These are phyloP conservation scores for Salvia splendens DNA, from an alignment of 257 asterid species.

Conservation along the genomic window DNA sequence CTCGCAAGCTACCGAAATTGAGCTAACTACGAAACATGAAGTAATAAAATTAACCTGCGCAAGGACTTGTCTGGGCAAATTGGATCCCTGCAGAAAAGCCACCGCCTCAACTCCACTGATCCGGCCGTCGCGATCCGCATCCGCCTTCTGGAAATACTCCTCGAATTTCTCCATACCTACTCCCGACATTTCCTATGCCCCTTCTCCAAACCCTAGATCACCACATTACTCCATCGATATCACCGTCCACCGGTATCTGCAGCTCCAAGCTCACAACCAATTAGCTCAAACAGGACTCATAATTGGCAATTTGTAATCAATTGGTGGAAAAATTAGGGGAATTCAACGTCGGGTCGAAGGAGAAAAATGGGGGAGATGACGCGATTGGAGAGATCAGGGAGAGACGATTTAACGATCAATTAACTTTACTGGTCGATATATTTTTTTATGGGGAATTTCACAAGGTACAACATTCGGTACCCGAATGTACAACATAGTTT, in stretches of 20 bases:
- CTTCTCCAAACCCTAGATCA: slow-evolving; percentile 32
- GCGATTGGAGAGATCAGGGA: slow-evolving; percentile 19
- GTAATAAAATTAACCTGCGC: slow-evolving; percentile 60
- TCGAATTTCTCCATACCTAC: slow-evolving; percentile 74
- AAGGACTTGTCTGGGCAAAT: slow-evolving; percentile 74
- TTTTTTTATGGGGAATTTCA: neutral
- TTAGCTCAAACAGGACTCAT: slow-evolving; percentile 16
- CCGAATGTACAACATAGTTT: too few species aligned
- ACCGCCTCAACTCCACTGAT: slow-evolving; percentile 95
- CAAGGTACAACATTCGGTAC: neutral
- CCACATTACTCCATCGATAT: slow-evolving; percentile 34
- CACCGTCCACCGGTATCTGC: slow-evolving; percentile 8
- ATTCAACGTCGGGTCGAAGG: slow-evolving; percentile 26
- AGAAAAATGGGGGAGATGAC: slow-evolving; percentile 8
- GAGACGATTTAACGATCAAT: slow-evolving; percentile 17
- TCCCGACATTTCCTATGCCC: slow-evolving; percentile 43
- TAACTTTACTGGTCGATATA: neutral
- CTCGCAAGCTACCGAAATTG: slow-evolving; percentile 4
- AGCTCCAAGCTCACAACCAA: slow-evolving; percentile 14
- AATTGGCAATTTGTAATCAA: neutral
- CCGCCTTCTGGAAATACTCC: slow-evolving; percentile 79
- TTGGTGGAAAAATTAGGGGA: neutral
- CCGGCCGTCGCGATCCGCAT: slow-evolving; percentile 92
- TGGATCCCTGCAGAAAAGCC: slow-evolving; percentile 76
- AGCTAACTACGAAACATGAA: neutral